phyloP scores from a whole-genome alignment of 2,329 filamentous ascomycete genomes.

The Pyrenophora tritici-repentis region DNA sequence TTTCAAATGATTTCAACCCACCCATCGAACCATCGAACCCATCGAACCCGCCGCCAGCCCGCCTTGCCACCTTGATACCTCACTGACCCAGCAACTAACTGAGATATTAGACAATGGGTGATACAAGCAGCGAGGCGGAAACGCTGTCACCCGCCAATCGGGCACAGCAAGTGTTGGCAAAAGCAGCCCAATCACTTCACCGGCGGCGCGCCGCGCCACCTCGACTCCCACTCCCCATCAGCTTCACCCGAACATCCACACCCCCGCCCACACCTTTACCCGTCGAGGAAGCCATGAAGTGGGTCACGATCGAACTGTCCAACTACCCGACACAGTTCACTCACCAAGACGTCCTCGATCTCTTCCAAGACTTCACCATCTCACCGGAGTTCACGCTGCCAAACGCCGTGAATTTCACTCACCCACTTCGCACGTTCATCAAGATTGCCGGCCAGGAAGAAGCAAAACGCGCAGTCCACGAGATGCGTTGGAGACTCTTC shows the following conservation, averaged over 20 bases:
- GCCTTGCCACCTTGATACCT: too few species aligned
- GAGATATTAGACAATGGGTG: too few species aligned
- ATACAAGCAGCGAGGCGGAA: not conserved
- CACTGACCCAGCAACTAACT: too few species aligned
- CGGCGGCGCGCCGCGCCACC: conserved; percentile 3
- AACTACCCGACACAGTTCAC: conserved; percentile 16
- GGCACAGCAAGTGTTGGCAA: conserved; percentile 4
- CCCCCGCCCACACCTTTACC: not conserved
- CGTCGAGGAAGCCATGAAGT: not conserved
- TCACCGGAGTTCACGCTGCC: conserved; percentile 11
- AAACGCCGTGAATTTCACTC: conserved; percentile 7
- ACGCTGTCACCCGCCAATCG: not conserved
- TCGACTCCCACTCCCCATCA: not conserved
- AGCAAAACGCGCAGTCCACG: conserved; percentile 11
- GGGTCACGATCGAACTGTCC: conserved; percentile 16
- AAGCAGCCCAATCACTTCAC: conserved; percentile 8
- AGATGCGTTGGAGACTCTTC: conserved; percentile 8
- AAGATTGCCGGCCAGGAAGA: conserved; percentile 7
- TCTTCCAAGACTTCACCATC: conserved; percentile 17
- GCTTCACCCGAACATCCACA: not conserved
- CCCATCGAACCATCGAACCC: too few species aligned
- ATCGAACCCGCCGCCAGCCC: too few species aligned
- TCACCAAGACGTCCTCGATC: conserved; percentile 4
- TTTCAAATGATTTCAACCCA: not conserved
- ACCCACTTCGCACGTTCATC: conserved; percentile 16